Evolutionary conservation across 73 alveolate genomes (phyloP), one percentile per base, ranked within the genome.

Genomic region (Symbiodinium pilosum): DNA sequence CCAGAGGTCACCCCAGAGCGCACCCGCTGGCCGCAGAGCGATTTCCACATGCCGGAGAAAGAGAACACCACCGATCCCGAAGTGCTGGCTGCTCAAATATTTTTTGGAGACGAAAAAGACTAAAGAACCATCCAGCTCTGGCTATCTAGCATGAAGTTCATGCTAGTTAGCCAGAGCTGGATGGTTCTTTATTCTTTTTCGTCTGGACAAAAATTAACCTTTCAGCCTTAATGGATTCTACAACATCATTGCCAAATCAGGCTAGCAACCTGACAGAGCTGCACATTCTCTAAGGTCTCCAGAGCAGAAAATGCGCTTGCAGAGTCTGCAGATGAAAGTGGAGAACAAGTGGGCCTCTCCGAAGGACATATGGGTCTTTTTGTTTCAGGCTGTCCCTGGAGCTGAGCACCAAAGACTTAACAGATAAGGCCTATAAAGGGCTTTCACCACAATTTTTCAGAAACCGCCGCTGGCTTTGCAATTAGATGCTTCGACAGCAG

Each of bases 281-380:
- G n/a, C n/a, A n/a, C n/a, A n/a, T n/a, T n/a, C n/a, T n/a, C n/a
- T n/a, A n/a, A n/a, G 73, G 73, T 64, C 81, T 4, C 81, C 81
- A 14, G 81, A 64, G 81, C 81, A 64, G 38, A 64, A 64, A 38
- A 64, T 64, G 81, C 81, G 81, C 81, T 38, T 64, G 81, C 81
- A 64, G 81, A 64, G 41, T 38, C 30, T 64, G 81, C 81, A 64
- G 81, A 20, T 64, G 38, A 64, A 64, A 38, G 81, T 64, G 81
- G 81, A 64, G 81, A 64, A 64, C 81, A 64, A 28, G 81, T 64
- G 81, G 81, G 38, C 81, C 34, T 64, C 81, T 32, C 81, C 81
- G 39, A 64, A 64, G 81, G 81, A 24, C 81, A 24, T 26, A 30
- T 16, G 30, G 73, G 73, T 0, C n/a, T n/a, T n/a, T n/a, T n/a